Conservation (phyloP, 2,329 filamentous ascomycete species). For the Bisporella sp. region DNA sequence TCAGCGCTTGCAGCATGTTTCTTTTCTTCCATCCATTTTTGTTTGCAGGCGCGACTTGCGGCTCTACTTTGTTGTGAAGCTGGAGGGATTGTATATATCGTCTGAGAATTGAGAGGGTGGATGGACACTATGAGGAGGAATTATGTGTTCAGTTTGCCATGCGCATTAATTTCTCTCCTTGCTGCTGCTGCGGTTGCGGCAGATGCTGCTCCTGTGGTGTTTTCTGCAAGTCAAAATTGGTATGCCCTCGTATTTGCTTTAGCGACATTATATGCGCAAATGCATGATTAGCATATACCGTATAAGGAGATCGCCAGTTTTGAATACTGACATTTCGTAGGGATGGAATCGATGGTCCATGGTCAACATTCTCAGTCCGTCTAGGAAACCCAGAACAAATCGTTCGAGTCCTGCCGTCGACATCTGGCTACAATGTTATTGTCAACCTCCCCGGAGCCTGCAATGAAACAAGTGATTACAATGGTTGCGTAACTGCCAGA, state of each 20-base stretch:
- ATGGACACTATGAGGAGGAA: no score
- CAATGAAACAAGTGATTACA: conserved; percentile 23
- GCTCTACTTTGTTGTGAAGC: no score
- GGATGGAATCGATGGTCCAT: conserved; percentile 51
- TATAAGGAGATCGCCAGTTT: not conserved
- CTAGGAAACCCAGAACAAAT: conserved; percentile 43
- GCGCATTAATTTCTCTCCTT: no score
- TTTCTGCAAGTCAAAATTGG: not conserved
- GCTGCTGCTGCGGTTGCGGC: not conserved
- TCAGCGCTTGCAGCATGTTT: no score
- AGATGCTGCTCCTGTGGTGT: not conserved
- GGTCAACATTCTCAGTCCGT: conserved; percentile 60
- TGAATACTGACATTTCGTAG: conserved; percentile 13
- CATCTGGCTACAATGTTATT: conserved; percentile 29
- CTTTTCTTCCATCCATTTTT: no score
- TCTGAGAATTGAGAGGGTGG: no score
- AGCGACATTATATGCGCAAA: not conserved
- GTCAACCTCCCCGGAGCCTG: conserved; percentile 29
- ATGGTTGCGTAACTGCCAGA: conserved; percentile 28
- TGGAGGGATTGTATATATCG: no score
- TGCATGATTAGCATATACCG: not conserved
- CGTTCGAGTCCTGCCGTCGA: conserved; percentile 31
- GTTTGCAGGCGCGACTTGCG: no score
- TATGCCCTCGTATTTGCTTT: not conserved
- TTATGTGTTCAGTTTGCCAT: no score